Conservation (phyloP, 2,329 filamentous ascomycete species). For the Raffaelea ambrosiae region DNA sequence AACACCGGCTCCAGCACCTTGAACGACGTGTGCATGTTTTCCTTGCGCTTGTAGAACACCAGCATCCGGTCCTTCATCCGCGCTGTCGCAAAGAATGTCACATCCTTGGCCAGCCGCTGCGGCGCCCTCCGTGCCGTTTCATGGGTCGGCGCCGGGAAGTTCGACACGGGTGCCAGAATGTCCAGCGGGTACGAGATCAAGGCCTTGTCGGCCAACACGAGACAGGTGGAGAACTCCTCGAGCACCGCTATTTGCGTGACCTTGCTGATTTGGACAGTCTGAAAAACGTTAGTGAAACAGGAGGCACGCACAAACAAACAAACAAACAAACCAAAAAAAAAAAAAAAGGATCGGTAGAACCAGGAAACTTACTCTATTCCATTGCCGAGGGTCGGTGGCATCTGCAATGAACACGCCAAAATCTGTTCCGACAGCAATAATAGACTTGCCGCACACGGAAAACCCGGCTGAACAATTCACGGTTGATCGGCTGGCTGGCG, state of each 20-base stretch:
- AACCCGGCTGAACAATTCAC: slow-evolving; percentile 95
- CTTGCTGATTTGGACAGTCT: slow-evolving; percentile 67
- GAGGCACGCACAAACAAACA: background rate
- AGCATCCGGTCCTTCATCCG: slow-evolving; percentile 95
- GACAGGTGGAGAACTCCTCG: slow-evolving; percentile 88
- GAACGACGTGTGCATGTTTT: slow-evolving; percentile 87
- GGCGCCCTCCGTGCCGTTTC: slow-evolving; percentile 80
- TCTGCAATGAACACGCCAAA: slow-evolving; percentile 89
- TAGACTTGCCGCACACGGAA: slow-evolving; percentile 69
- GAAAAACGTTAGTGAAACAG: slow-evolving; percentile 14
- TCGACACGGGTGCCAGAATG: slow-evolving; percentile 59
- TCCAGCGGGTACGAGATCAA: slow-evolving; percentile 93
- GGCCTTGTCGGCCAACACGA: slow-evolving; percentile 84
- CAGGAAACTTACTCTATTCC: slow-evolving; percentile 71
- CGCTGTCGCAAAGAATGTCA: slow-evolving; percentile 92
- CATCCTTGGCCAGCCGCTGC: slow-evolving; percentile 84
- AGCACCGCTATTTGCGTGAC: slow-evolving; percentile 92
- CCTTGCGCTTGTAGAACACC: slow-evolving; percentile 95
- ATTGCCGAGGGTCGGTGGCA: slow-evolving; percentile 80
- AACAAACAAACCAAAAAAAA: background rate
- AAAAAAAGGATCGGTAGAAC: too few relatives aligned
- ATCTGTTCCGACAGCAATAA: slow-evolving; percentile 92
- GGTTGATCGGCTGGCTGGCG: slow-evolving; percentile 70
- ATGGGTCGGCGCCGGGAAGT: slow-evolving; percentile 50
- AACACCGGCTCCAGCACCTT: slow-evolving; percentile 94